Evolutionary conservation across 371 early-diverging fungal genomes (phyloP).

Genomic region (Mortierella sp.): DNA sequence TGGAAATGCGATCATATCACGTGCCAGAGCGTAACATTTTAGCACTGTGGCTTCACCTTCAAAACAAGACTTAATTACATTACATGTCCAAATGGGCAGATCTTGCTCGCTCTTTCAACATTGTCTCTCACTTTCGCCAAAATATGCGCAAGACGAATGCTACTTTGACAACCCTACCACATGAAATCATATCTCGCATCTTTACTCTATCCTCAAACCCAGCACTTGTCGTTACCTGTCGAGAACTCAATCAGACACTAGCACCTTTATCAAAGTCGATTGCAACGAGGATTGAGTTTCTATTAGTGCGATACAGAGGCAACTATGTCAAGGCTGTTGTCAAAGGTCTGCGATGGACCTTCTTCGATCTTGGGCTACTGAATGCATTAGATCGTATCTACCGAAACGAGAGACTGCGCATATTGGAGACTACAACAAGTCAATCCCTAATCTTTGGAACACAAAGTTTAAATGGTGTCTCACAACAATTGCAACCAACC

Average conservation of each 20-base stretch:
- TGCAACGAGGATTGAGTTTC: slow-evolving; percentile 30
- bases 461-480: not conserved
- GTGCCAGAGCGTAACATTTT: not conserved
- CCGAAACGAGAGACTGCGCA: slow-evolving; percentile 5
- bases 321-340: slow-evolving; percentile 49
- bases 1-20: not conserved
- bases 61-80: not conserved
- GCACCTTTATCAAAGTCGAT: slow-evolving; percentile 37
- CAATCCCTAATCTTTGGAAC: not conserved
- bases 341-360: slow-evolving; percentile 54
- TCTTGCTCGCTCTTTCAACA: not conserved
- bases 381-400: slow-evolving; percentile 33
- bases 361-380: slow-evolving; percentile 42
- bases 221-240: slow-evolving; percentile 28
- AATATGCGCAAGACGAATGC: slow-evolving; percentile 10
- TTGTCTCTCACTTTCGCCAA: not conserved
- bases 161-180: slow-evolving; percentile 24
- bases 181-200: slow-evolving; percentile 30
- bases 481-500: not conserved
- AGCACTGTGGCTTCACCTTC: not conserved
- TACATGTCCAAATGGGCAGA: not conserved
- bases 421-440: not conserved
- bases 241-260: slow-evolving; percentile 24
- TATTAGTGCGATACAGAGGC: slow-evolving; percentile 36
- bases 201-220: slow-evolving; percentile 51